A percentile compares a stretch with the other conserved stretches of the same genome.
phyloP scores from a whole-genome alignment of 257 asterid species.

The Datura wrightii region DNA sequence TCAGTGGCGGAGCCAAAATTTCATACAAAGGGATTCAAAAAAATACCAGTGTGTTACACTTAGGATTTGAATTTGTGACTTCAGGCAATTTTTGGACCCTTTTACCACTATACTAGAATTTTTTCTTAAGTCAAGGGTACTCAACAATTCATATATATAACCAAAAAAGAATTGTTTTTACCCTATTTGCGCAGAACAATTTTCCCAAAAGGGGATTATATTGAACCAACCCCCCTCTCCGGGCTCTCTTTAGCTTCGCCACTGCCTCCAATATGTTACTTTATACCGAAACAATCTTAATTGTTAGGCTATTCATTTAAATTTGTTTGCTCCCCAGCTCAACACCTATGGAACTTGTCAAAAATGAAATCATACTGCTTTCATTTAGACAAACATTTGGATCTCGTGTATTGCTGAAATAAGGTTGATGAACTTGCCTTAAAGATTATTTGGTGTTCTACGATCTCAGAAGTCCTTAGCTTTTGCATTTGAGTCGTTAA shows the following conservation, averaged over 20 bases:
- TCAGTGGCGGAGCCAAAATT: neutral
- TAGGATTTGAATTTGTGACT: neutral
- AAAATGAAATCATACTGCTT: neutral
- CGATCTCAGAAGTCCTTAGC: neutral
- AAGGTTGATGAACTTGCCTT: neutral
- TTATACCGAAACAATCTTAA: neutral
- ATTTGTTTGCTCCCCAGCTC: neutral
- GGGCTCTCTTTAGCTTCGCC: neutral
- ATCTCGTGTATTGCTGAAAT: neutral
- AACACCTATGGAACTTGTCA: neutral
- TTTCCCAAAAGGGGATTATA: neutral
- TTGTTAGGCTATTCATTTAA: neutral
- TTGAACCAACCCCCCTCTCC: neutral
- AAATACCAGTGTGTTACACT: neutral
- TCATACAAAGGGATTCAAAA: neutral
- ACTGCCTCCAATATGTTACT: neutral
- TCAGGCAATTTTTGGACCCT: neutral
- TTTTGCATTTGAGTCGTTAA: neutral
- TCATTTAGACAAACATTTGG: neutral
- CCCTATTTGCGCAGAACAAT: neutral
- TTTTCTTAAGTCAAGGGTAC: neutral
- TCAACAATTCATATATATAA: neutral
- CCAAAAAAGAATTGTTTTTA: neutral
- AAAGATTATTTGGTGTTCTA: neutral
- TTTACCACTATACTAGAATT: neutral